phyloP scores from a whole-genome alignment of 2,329 filamentous ascomycete species.

The Rhynchosporium secalis region DNA sequence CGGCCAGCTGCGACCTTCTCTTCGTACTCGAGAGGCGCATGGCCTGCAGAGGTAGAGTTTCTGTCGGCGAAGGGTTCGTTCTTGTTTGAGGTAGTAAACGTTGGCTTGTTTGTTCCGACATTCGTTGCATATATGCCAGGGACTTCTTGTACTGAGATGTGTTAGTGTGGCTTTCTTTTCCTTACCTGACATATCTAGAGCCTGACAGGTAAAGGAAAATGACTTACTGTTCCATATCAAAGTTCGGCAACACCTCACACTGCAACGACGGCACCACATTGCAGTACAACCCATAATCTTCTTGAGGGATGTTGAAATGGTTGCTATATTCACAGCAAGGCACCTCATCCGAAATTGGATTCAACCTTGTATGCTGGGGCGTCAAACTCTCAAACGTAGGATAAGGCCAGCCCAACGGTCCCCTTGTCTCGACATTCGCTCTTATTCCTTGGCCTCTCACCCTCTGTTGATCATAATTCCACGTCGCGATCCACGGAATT shows the following conservation, averaged over 20 bases:
- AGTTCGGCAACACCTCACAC: neutral
- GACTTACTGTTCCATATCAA: neutral
- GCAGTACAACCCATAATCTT: neutral
- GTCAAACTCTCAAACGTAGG: neutral
- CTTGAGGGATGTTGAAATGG: neutral
- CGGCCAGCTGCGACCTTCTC: slow-evolving; percentile 2
- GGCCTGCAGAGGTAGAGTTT: neutral
- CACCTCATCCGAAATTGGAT: neutral
- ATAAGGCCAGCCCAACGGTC: slow-evolving; percentile 1
- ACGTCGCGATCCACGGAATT: slow-evolving; percentile 2
- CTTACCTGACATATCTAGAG: neutral
- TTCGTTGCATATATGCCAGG: slow-evolving; percentile 1
- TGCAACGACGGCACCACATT: neutral
- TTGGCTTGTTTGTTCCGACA: slow-evolving; percentile 1
- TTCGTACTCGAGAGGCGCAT: neutral
- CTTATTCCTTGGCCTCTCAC: too few species aligned
- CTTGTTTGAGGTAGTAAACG: neutral
- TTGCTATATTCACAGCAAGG: neutral
- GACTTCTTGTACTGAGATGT: neutral
- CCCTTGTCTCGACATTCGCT: neutral
- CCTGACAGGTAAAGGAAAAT: neutral
- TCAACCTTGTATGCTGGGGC: neutral
- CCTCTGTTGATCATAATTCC: neutral
- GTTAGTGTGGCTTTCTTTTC: neutral
- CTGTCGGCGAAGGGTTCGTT: neutral